Evolutionary conservation across 768 basidiomycete species (phyloP), one percentile per base, ranked within the genome.

Genomic region (Boletellus ananiceps): DNA sequence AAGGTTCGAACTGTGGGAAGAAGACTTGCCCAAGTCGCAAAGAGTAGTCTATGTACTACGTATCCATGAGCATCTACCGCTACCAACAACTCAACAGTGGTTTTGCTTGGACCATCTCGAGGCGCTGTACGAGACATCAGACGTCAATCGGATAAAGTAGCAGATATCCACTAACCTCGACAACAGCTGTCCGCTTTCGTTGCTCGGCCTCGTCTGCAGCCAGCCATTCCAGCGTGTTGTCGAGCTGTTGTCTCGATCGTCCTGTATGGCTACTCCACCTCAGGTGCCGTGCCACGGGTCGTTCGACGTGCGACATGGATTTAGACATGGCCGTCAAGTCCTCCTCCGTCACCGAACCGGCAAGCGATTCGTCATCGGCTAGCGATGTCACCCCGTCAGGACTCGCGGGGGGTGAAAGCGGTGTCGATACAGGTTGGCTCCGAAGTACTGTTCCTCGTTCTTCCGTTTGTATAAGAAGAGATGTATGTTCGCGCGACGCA

Each of bases 41-140:
- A 14, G 15, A 34, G 33, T 47, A 37, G 23, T 47, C 57, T 53
- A 60, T 55, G 29, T 18, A 31, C 27, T 25, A 25, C 23, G 23
- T 19, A 19, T 3, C 19, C 19, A 19, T 19, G 19, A 19, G n/a
- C 19, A 19, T 41, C 27, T 25, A 31, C n/a, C 3, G n/a, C 33
- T 62, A 87, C 83, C 85, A 91, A 60, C 86, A 88, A 46, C 81
- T 78, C 52, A 86, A 80, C 47, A 91, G 65, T 4, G 88, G 85
- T 52, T 77, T 82, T 49, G 74, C 79, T 54, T 82, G 76, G 19
- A 90, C 75, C 38, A 74, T 83, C 66, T 91, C 89, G 57, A 90
- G 67, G 18, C 88, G 84, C 88, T 91, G 57, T 3, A 23, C 29
- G 39, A 14, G 39, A 36, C 25, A 25, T 57, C 27, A 52, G 51